Evolutionary conservation across 2,329 filamentous ascomycete genomes (phyloP).

Genomic region (Trematosphaeria pertusa): DNA sequence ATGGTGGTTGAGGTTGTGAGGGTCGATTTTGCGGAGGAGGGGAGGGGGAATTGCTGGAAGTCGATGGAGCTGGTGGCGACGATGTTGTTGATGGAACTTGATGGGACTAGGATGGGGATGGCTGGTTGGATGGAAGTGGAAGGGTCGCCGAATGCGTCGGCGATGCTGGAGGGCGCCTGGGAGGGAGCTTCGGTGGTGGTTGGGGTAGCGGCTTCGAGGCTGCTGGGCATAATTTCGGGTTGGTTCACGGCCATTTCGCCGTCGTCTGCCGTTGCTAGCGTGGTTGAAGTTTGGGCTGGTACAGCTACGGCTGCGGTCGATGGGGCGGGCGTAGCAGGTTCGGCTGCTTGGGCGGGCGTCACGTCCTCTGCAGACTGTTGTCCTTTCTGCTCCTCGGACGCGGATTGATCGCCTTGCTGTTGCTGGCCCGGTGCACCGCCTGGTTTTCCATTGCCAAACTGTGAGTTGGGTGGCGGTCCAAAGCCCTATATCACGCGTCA

Average conservation of each 20-base stretch:
- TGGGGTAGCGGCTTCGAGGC: not conserved
- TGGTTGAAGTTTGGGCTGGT: not conserved
- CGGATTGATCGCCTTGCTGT: too few relatives aligned
- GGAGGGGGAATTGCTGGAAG: not conserved
- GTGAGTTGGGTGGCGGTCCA: too few relatives aligned
- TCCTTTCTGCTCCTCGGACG: not conserved
- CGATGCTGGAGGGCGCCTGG: slow-evolving; percentile 9
- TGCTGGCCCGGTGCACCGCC: not conserved
- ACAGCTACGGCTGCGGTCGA: not conserved
- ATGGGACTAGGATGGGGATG: slow-evolving; percentile 1
- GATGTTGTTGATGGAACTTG: not conserved
- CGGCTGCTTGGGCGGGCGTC: not conserved
- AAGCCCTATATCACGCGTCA: too few relatives aligned
- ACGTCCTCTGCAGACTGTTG: not conserved
- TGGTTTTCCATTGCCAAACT: not conserved
- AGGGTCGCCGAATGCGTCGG: not conserved
- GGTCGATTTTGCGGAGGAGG: slow-evolving; percentile 6
- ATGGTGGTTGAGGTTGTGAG: slow-evolving; percentile 15
- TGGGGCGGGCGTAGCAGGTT: not conserved
- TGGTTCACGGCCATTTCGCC: not conserved
- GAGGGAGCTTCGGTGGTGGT: not conserved
- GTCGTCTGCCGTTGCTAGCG: not conserved
- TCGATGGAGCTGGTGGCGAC: not conserved
- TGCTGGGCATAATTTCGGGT: not conserved
- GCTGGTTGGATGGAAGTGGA: not conserved